Conservation (phyloP, 1,284 basidiomycete species). For the Sutorius eximius region DNA sequence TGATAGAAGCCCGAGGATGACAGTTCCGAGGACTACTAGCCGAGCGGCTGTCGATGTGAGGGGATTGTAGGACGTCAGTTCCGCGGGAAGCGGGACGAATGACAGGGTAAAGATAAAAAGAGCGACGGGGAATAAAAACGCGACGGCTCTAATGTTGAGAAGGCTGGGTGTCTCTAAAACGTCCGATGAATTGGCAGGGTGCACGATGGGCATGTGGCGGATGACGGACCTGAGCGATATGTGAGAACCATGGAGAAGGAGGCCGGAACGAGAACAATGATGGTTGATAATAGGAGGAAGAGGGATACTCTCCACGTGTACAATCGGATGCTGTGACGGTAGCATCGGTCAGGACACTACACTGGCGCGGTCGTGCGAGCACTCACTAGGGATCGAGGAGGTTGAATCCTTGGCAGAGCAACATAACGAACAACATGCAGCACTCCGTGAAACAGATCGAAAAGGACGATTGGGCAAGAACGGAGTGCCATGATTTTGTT, state of each 20-base stretch:
- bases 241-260: conserved; percentile 60
- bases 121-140: conserved; percentile 44
- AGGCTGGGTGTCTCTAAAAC: conserved; percentile 27
- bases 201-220: neutral
- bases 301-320: conserved; percentile 67
- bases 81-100: conserved; percentile 62
- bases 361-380: neutral
- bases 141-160: conserved; percentile 22
- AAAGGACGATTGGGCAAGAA: conserved; percentile 56
- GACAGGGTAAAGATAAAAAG: conserved; percentile 61
- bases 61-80: conserved; percentile 43
- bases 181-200: conserved; percentile 1
- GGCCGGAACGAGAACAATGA: conserved; percentile 62
- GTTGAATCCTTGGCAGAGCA: conserved; percentile 63
- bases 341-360: conserved; percentile 1
- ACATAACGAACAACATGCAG: conserved; percentile 61
- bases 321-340: conserved; percentile 46
- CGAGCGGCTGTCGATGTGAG: conserved; percentile 53
- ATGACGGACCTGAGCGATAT: conserved; percentile 35
- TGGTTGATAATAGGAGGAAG: conserved; percentile 50
- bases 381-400: conserved; percentile 53
- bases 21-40: conserved; percentile 72
- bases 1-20: conserved; percentile 69
- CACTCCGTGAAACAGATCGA: conserved; percentile 68
- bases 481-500: conserved; percentile 47